A percentile compares a stretch with the other conserved stretches of the same genome.
Evolutionary conservation across 2,329 filamentous ascomycete genomes (phyloP).

Genomic region (Pseudocercospora musae): DNA sequence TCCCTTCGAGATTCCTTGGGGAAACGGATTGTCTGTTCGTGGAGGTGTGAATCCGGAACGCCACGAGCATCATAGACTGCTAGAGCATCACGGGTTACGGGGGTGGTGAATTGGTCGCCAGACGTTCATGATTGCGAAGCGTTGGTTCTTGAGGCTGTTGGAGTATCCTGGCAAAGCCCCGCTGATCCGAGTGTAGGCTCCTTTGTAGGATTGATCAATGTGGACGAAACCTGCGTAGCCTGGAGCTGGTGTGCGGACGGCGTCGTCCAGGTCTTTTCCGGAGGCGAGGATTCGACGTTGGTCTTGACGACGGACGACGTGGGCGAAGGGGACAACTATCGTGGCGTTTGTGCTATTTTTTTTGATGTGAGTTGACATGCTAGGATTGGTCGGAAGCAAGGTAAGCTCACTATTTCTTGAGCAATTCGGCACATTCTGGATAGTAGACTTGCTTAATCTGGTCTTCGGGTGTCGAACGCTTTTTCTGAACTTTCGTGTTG

Average conservation of each 20-base stretch:
- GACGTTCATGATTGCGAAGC: conserved; percentile 47
- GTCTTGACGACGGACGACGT: conserved; percentile 1
- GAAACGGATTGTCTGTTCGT: background rate
- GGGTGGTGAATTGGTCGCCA: conserved; percentile 18
- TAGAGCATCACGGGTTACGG: conserved; percentile 19
- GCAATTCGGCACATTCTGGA: conserved; percentile 3
- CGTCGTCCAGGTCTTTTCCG: background rate
- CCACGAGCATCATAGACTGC: conserved; percentile 18
- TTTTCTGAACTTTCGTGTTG: background rate
- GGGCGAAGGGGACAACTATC: background rate
- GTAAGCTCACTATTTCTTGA: conserved; percentile 5
- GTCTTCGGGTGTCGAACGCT: conserved; percentile 3
- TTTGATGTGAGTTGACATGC: background rate
- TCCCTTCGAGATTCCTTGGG: background rate
- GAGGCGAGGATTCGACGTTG: background rate
- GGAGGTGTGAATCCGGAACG: conserved; percentile 44
- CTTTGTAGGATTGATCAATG: conserved; percentile 5
- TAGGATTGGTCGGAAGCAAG: background rate
- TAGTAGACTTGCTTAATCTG: conserved; percentile 3
- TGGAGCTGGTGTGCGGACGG: background rate
- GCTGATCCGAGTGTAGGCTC: background rate
- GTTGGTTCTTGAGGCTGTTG: background rate
- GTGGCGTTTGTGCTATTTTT: background rate
- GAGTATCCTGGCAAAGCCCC: background rate
- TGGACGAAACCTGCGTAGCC: background rate